Base-by-base conservation (phyloP, 1,284 basidiomycete genomes). In the Cryptococcus sp. region DNA sequence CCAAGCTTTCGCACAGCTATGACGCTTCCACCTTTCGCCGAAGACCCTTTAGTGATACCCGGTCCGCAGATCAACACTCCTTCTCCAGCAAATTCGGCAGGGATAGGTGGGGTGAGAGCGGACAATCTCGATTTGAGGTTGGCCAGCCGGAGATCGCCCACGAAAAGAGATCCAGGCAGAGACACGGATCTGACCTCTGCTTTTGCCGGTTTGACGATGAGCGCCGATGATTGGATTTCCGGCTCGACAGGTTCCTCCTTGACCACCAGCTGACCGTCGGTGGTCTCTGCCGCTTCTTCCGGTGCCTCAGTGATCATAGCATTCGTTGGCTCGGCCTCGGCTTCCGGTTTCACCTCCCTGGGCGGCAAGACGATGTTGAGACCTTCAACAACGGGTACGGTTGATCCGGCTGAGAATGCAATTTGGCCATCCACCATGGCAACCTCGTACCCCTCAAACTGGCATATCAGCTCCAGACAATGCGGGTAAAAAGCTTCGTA, bases 391-490 rank as follows among this genome's bases (percentile, higher is more conserved):
- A 74, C 72, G 0, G 79, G 78, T 6, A 80, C 71, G 6, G 75
- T 75, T n/a, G 90, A 89, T 53, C 84, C 91, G 10, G 87, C 82
- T 43, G 87, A 83, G 39, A 83, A 82, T 4, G 85, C 79, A 25
- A 97, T 82, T 23, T 86, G 81, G 23, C 92, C 94, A 26, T 84
- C 83, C 34, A 97, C 82, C 69, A 86, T 92, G 18, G 87, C 89
- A 35, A 98, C 86, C 69, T 97, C 91, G 68, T 93, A 97, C 63
- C 95, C 94, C 65, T 98, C 95, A 65, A 97, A 95, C 87, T 94
- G 56, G 5, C 26, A 41, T 18, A 28, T 45, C 47, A 45, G n/a
- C 2, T 34, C 6, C n/a, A n/a, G n/a, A n/a, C n/a, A n/a, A n/a
- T n/a, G n/a, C n/a, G n/a, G n/a, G 36, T 42, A n/a, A 1, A 12